Evolutionary conservation across 768 basidiomycete genomes (phyloP).

Genomic region (Boletus rex-veris): DNA sequence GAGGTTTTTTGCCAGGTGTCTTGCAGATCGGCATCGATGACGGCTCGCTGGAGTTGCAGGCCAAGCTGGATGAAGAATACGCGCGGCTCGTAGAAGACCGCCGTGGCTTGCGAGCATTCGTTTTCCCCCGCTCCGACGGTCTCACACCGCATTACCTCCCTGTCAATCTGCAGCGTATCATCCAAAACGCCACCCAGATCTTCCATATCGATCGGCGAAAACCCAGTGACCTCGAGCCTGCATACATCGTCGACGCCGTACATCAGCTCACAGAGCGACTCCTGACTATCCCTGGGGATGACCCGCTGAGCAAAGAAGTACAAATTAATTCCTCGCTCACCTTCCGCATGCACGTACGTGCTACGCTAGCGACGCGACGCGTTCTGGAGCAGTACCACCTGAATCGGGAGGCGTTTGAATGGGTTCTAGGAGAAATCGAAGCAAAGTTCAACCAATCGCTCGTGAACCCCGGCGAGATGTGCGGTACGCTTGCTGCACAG

Average conservation of each 20-base stretch:
- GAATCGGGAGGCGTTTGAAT: slow-evolving; percentile 92
- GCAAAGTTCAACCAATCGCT: slow-evolving; percentile 92
- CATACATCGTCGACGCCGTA: slow-evolving; percentile 80
- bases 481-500: slow-evolving; percentile 95
- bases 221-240: slow-evolving; percentile 87
- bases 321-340: slow-evolving; percentile 88
- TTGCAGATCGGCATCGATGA: slow-evolving; percentile 88
- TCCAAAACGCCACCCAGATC: slow-evolving; percentile 93
- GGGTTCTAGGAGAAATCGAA: slow-evolving; percentile 94
- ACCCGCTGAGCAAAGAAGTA: slow-evolving; percentile 67
- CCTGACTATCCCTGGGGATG: slow-evolving; percentile 84
- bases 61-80: slow-evolving; percentile 78
- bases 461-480: slow-evolving; percentile 97
- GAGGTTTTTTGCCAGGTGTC: slow-evolving; percentile 74
- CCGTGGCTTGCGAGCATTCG: slow-evolving; percentile 69
- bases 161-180: slow-evolving; percentile 92
- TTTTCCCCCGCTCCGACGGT: slow-evolving; percentile 77
- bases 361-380: slow-evolving; percentile 80
- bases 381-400: slow-evolving; percentile 88
- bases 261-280: slow-evolving; percentile 72
- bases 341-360: slow-evolving; percentile 91
- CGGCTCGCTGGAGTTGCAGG: slow-evolving; percentile 78
- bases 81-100: slow-evolving; percentile 68
- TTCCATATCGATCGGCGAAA: slow-evolving; percentile 96
- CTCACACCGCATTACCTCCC: slow-evolving; percentile 81